phyloP scores from a whole-genome alignment of 495 filamentous ascomycete genomes.

The Penicillium herquei region DNA sequence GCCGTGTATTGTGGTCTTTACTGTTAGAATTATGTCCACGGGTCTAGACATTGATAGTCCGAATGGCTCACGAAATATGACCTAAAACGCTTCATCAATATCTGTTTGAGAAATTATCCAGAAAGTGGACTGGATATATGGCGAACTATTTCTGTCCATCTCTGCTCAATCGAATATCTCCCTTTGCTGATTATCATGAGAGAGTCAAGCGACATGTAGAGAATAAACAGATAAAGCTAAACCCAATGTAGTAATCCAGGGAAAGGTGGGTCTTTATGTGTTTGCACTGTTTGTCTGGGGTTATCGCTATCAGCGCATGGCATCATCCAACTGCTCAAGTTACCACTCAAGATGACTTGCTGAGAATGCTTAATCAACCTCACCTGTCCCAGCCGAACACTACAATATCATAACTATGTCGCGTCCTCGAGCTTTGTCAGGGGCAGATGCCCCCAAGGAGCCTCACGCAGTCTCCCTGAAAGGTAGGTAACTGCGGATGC shows the following conservation, averaged over 20 bases:
- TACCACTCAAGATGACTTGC: slow-evolving; percentile 11
- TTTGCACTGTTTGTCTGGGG: slow-evolving; percentile 16
- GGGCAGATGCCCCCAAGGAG: slow-evolving; percentile 64
- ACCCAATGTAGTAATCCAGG: slow-evolving; percentile 11
- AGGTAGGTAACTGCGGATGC: slow-evolving; percentile 41
- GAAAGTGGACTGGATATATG: no score
- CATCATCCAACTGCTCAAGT: not conserved
- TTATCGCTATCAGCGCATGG: slow-evolving; percentile 21
- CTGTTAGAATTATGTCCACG: no score
- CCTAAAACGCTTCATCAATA: no score
- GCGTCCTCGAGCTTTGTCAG: slow-evolving; percentile 43
- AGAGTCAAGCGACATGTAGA: no score
- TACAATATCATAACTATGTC: slow-evolving; percentile 29
- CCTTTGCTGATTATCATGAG: no score
- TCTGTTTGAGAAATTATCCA: no score
- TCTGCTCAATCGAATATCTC: no score
- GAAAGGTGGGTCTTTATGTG: slow-evolving; percentile 7
- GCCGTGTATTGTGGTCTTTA: not conserved
- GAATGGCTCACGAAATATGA: no score
- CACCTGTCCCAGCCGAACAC: not conserved
- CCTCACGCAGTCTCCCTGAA: slow-evolving; percentile 86
- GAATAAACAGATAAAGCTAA: not conserved
- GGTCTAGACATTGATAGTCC: no score
- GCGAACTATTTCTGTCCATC: no score
- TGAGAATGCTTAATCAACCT: slow-evolving; percentile 2